Evolutionary conservation across 306 rosid species (phyloP).

Genomic region (Malus domestica): ASM211411v1 NC_041804.1:10376501-10377000

Average conservation of each 20-base stretch:
- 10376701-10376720: constrained; percentile 80
- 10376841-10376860: constrained; percentile 15
- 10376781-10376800: neutral
- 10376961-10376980: neutral
- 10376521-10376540: neutral
- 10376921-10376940: constrained; percentile 71
- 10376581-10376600: neutral
- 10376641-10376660: constrained; percentile 80
- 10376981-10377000: neutral
- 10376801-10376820: neutral
- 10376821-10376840: constrained; percentile 13
- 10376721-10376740: constrained; percentile 86
- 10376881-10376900: constrained; percentile 98
- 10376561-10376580: neutral
- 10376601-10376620: constrained; percentile 29
- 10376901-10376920: constrained; percentile 97
- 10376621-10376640: constrained; percentile 93
- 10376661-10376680: constrained; percentile 93
- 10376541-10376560: neutral
- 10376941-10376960: neutral
- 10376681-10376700: constrained; percentile 95
- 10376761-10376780: neutral
- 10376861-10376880: constrained; percentile 96
- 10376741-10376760: constrained; percentile 69
- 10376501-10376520: neutral